Conservation (phyloP, 1,284 basidiomycete genomes). For the Papiliotrema nemorosa region DNA sequence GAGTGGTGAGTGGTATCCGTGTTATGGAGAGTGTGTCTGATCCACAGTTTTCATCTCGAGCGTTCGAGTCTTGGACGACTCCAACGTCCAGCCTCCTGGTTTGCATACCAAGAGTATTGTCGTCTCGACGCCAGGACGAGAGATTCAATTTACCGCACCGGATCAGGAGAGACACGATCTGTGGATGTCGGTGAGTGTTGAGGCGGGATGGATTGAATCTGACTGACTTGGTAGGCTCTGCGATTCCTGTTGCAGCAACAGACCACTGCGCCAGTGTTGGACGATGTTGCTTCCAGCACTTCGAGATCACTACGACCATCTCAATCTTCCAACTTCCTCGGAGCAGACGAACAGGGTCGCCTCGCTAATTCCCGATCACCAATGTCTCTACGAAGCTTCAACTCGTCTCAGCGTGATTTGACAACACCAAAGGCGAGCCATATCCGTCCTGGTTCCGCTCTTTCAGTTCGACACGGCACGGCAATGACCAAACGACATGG, state of each 20-base stretch:
- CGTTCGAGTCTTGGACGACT: conserved; percentile 83
- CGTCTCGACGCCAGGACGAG: conserved; percentile 85
- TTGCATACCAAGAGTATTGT: conserved; percentile 89
- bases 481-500: conserved; percentile 72
- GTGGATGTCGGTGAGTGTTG: conserved; percentile 83
- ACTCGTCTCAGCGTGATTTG: conserved; percentile 21
- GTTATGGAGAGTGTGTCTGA: conserved; percentile 11
- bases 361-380: conserved; percentile 18
- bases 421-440: conserved; percentile 47
- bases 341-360: conserved; percentile 39
- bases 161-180: conserved; percentile 93
- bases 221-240: conserved; percentile 28
- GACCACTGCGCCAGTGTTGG: conserved; percentile 15
- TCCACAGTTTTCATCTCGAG: conserved; percentile 88
- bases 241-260: conserved; percentile 42
- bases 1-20: conserved; percentile 66
- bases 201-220: conserved; percentile 1
- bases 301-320: conserved; percentile 6
- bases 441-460: conserved; percentile 55
- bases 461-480: conserved; percentile 13
- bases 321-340: conserved; percentile 3
- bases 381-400: conserved; percentile 37
- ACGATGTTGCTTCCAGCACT: conserved; percentile 8
- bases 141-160: conserved; percentile 96
- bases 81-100: conserved; percentile 88